Evolutionary conservation across 495 filamentous ascomycete genomes (phyloP), one percentile per base, ranked within the genome.

Genomic region (Xylaria cubensis): DNA sequence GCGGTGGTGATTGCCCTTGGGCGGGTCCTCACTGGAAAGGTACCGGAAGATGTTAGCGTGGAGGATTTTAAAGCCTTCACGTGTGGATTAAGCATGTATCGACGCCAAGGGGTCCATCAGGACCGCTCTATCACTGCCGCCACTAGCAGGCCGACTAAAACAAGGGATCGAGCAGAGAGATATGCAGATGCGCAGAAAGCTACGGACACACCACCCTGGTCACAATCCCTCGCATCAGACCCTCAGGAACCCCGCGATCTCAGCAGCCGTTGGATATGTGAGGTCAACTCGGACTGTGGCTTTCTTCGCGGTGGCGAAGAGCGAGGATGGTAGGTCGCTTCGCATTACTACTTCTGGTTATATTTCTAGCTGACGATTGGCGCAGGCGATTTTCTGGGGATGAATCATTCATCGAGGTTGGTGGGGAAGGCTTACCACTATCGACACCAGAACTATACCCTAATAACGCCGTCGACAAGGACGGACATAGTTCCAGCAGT

Each of bases 41-140:
- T 94, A 90, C 94, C 94, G 0, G 85, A 87, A 10, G 89, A 92
- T 80, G 76, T 85, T 48, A 86, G 84, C 8, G 86, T 85, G 72
- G 90, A 94, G 70, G 96, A 98, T 79, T 97, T 98, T 75, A 84
- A 84, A 67, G 91, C 93, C n/a, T 97, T 91, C 75, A 98, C 96
- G 19, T 94, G 93, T 75, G 90, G 91, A 1, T 72, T 99, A 73
- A 93, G 88, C 71, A 90, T 85, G 29, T 85, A 86, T 76, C 81
- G 75, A 71, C 79, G 80, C 42, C 70, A 67, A 71, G 21, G 26
- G 53, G 51, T 39, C 42, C 26, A 29, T 17, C 36, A 29, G 13
- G 51, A 26, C 46, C 13, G 59, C 44, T 53, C 50, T 3, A 36
- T 59, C 44, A 51, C 36, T 29, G 36, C 34, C 44, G 17, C 69